Conservation (phyloP, 176 grass and related monocot genomes). For the Oryza glumipatula region DNA sequence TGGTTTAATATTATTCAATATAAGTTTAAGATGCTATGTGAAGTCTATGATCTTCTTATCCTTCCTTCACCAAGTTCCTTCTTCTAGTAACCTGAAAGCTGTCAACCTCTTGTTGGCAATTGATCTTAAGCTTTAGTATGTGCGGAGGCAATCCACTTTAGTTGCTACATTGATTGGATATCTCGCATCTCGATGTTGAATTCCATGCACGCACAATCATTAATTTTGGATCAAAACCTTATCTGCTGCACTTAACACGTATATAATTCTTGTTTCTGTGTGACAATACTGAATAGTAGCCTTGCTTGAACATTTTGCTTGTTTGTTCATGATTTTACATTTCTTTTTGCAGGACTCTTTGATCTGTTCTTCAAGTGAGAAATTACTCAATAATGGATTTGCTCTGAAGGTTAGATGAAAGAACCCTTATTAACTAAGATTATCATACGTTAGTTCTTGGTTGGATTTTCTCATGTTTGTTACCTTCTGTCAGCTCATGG, state of each 20-base stretch:
- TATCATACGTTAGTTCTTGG: constrained; percentile 17
- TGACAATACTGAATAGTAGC: neutral
- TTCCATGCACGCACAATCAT: constrained; percentile 20
- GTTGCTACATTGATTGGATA: constrained; percentile 5
- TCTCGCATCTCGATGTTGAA: neutral
- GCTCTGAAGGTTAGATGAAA: constrained; percentile 64
- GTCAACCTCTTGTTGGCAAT: neutral
- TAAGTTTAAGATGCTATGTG: constrained; percentile 16
- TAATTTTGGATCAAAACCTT: neutral
- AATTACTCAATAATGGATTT: constrained; percentile 82
- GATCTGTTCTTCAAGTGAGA: constrained; percentile 58
- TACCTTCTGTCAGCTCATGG: constrained; percentile 73
- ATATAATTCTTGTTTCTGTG: neutral
- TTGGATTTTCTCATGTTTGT: constrained; percentile 44
- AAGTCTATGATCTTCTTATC: neutral
- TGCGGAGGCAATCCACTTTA: neutral
- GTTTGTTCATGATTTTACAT: constrained; percentile 15
- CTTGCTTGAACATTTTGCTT: neutral
- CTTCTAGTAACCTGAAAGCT: constrained; percentile 5
- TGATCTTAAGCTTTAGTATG: no score
- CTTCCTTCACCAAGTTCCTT: neutral
- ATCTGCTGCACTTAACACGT: constrained; percentile 4
- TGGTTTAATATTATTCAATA: neutral
- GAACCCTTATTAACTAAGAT: constrained; percentile 23
- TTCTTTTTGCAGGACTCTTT: constrained; percentile 43